These are phyloP conservation scores for Exophiala phaeomuriformis DNA, from an alignment of 2,329 filamentous ascomycete species.

Conservation along the genomic window DNA sequence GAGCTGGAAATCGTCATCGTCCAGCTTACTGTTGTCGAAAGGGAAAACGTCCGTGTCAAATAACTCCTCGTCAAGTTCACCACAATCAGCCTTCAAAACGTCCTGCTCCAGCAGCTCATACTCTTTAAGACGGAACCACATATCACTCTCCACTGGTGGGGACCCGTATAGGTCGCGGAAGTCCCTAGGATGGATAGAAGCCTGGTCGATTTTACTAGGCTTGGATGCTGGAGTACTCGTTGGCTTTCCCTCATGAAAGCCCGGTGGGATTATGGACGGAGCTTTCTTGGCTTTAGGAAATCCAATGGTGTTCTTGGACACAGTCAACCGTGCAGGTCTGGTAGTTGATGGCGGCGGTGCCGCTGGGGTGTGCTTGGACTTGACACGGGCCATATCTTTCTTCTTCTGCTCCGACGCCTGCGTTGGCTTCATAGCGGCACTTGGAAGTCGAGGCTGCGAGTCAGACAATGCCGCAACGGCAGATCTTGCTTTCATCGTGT, in stretches of 20 bases:
- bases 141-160: constrained; percentile 38
- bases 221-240: constrained; percentile 30
- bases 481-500: constrained; percentile 37
- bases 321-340: constrained; percentile 56
- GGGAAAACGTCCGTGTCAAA: constrained; percentile 23
- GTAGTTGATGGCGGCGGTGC: constrained; percentile 46
- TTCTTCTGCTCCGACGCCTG: constrained; percentile 35
- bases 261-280: constrained; percentile 34
- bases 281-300: constrained; percentile 68
- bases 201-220: constrained; percentile 22
- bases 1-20: constrained; percentile 25
- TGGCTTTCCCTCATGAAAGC: constrained; percentile 4
- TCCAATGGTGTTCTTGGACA: constrained; percentile 74
- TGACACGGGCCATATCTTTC: constrained; percentile 31
- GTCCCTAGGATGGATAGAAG: constrained; percentile 35
- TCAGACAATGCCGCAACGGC: constrained; percentile 36
- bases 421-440: constrained; percentile 31
- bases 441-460: constrained; percentile 30
- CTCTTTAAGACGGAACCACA: constrained; percentile 38
- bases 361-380: constrained; percentile 22
- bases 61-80: constrained; percentile 28
- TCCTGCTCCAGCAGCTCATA: constrained; percentile 35
- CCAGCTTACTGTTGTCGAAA: constrained; percentile 27
- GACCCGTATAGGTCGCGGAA: constrained; percentile 40
- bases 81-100: constrained; percentile 24